phyloP scores from a whole-genome alignment of 2,329 filamentous ascomycete species.

The Fusarium mundagurra region DNA sequence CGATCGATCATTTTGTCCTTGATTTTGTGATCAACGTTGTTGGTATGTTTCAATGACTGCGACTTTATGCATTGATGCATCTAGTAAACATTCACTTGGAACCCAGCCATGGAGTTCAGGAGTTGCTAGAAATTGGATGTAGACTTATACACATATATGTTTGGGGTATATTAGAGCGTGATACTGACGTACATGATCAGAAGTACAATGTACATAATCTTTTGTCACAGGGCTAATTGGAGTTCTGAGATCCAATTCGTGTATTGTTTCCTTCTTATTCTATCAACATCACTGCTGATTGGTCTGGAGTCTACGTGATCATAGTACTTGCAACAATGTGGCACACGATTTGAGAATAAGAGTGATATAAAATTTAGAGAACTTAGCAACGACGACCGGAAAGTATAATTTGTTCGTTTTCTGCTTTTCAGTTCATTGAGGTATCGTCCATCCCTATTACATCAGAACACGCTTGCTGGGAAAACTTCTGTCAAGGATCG shows the following conservation, averaged over 20 bases:
- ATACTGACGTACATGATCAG: not conserved
- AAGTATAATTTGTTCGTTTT: not conserved
- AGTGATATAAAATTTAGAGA: not conserved
- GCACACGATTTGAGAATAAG: not conserved
- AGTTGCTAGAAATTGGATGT: not conserved
- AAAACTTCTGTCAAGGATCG: not conserved
- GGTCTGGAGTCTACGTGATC: not conserved
- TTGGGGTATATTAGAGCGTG: not conserved
- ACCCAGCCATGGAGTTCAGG: not conserved
- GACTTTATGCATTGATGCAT: not conserved
- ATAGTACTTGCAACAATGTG: not conserved
- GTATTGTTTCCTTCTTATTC: not conserved
- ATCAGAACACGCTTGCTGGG: conserved; percentile 26
- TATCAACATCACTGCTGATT: not conserved
- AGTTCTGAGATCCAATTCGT: not conserved
- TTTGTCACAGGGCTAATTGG: not conserved
- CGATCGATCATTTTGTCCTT: not conserved
- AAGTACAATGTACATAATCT: not conserved
- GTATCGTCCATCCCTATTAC: conserved; percentile 5
- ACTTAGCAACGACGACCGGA: not conserved
- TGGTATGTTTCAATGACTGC: not conserved
- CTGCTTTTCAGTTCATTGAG: not conserved
- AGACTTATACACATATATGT: not conserved
- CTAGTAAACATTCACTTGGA: not conserved
- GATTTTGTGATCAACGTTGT: not conserved